Base-by-base conservation (phyloP, 2,329 filamentous ascomycete species). In the Colletotrichum phormii region DNA sequence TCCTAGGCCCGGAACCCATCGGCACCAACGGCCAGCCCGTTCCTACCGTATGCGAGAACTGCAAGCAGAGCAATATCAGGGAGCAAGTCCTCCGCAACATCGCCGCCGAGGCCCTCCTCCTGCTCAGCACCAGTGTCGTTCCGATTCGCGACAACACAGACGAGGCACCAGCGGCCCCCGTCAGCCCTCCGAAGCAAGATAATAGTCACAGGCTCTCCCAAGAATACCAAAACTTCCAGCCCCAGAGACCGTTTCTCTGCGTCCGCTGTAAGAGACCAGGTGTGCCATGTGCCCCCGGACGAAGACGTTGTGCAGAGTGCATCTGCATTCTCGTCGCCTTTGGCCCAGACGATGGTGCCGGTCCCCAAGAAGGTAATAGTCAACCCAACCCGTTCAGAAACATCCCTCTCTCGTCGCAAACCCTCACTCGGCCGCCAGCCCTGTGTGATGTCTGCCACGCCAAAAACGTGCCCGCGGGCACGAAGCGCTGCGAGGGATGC, bases 1-100 rank as follows among this genome's bases (percentile, higher is more conserved):
- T 46, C 13, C 4, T 70, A 22, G 61, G 53, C 7, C 37, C 54
- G 5, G 37, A 31, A 5, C 51, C 51, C 18, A 22, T 65, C 26
- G 61, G 33, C 2, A 15, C 42, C 15, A 22, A 66, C 53, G 67
- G 61, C 22, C n/a, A 24, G n/a, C 51, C 37, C 2, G 37, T 46
- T 9, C 22, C 64, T 4, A 37, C 49, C 15, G 63, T 70, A 29
- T 70, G 67, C 42, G 61, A 42, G 35, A 29, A 2, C 1, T 70
- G 67, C 67, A 62, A 61, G 15, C 67, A 13, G 29, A 1, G 13
- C 24, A 70, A 70, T 4, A 24, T 70, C 58, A 51, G 58, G 18
- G 49, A 42, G 29, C 9, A 61, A 6, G 58, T 63, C 6, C 60
- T 63, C 18, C 60, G 29, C 8, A 31, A 22, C 15, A 33, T 12